Evolutionary conservation across 2,329 filamentous ascomycete species (phyloP), one percentile per base, ranked within the genome.

Genomic region (Dactylellina drechsleri): DNA sequence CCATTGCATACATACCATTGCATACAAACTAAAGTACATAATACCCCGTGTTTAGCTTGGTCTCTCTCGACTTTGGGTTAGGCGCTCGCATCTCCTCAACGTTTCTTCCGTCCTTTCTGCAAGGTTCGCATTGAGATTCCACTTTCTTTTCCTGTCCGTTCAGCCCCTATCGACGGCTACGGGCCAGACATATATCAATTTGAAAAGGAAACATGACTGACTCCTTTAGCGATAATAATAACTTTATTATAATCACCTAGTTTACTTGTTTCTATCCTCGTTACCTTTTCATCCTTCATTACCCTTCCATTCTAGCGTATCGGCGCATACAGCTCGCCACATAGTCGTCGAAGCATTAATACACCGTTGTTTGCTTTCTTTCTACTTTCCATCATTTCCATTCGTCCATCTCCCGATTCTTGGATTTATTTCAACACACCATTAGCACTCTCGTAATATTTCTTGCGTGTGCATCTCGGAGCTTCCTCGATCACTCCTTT

Each of bases 51-150:
- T 28, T 28, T 28, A 28, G 26, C 59, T 23, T 58, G 50, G 57
- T 66, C 61, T 43, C 68, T 28, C 54, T 66, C 54, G 53, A 41
- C 58, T 64, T 61, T 71, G 58, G 67, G 67, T 66, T 65, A 71
- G 67, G 60, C 68, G 61, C 68, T 59, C 50, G 28, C 41, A 36
- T 50, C 61, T 50, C 40, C 49, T 40, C 52, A 62, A 74, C 57
- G 53, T 54, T 64, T 45, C 62, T 56, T 45, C 56, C 52, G 50
- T 57, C 43, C 70, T 60, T 41, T 52, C 53, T 66, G 61, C 68
- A 49, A 74, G 62, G 70, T 74, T 74, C 70, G 66, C 66, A 50
- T 71, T 64, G 66, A 64, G 66, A 58, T 70, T 54, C 58, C 66
- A 2, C 23, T 52, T 28, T 26, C 20, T 15, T 5, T 23, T 20